Evolutionary conservation across 1,139 yeast genomes (phyloP).

Genomic region (Pichia sp.): DNA sequence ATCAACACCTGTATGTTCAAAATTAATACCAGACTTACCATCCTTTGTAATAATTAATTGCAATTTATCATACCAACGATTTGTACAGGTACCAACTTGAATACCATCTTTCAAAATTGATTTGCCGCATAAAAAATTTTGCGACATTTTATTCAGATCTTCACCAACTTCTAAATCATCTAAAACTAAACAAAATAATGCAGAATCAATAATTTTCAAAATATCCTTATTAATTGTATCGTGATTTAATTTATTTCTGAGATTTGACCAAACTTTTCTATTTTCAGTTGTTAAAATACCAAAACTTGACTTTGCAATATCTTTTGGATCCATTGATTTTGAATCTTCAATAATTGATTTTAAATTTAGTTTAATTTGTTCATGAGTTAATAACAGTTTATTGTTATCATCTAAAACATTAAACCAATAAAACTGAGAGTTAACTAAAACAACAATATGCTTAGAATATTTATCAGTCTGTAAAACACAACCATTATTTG

Average conservation of each 20-base stretch:
- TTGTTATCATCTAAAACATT: conserved; percentile 74
- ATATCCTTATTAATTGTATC: conserved; percentile 60
- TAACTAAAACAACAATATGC: conserved; percentile 78
- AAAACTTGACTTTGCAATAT: conserved; percentile 74
- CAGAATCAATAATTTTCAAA: conserved; percentile 67
- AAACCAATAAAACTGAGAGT: conserved; percentile 90
- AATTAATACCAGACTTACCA: conserved; percentile 89
- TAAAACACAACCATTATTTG: conserved; percentile 74
- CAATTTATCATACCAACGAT: conserved; percentile 90
- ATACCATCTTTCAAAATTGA: conserved; percentile 76
- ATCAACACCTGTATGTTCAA: conserved; percentile 94
- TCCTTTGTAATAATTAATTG: conserved; percentile 86
- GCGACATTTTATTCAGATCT: conserved; percentile 62
- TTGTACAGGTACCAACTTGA: conserved; percentile 90
- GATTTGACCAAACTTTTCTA: conserved; percentile 75
- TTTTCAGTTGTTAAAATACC: conserved; percentile 89
- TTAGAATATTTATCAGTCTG: conserved; percentile 70
- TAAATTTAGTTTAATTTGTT: conserved; percentile 68
- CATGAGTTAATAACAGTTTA: conserved; percentile 64
- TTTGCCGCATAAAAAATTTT: conserved; percentile 82
- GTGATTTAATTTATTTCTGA: conserved; percentile 47
- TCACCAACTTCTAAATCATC: conserved; percentile 65
- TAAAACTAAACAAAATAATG: conserved; percentile 72
- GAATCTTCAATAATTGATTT: conserved; percentile 73
- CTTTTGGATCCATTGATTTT: conserved; percentile 48